Conservation (phyloP, 352 stramenopile species). For the Phytopythium mirpurense region DNA sequence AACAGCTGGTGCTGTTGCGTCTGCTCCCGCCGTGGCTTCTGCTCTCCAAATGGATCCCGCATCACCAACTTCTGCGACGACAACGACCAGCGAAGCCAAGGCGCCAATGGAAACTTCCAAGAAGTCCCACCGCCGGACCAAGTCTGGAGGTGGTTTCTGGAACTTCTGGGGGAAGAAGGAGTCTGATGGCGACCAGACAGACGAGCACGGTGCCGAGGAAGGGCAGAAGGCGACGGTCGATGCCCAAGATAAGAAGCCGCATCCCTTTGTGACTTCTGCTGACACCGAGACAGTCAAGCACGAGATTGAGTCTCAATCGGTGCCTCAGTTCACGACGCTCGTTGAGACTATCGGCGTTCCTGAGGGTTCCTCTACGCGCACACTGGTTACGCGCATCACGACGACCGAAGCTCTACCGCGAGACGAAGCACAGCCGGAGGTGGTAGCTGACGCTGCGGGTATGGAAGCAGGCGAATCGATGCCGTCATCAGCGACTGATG, state of each 20-base stretch:
- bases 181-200: background rate
- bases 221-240: background rate
- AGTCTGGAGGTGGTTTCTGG: constrained; percentile 16
- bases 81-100: background rate
- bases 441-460: too few relatives aligned
- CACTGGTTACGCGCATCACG: background rate
- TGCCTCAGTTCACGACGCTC: too few relatives aligned
- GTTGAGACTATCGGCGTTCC: too few relatives aligned
- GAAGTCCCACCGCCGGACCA: constrained; percentile 10
- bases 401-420: background rate
- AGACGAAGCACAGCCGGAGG: background rate
- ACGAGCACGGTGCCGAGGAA: background rate
- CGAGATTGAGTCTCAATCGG: background rate
- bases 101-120: background rate
- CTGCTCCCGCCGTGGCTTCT: background rate
- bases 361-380: background rate
- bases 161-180: constrained; percentile 14
- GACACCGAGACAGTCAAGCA: background rate
- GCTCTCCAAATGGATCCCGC: background rate
- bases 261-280: background rate
- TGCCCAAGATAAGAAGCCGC: background rate
- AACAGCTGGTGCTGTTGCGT: background rate
- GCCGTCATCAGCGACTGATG: too few relatives aligned
- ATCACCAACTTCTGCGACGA: background rate
- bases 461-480: too few relatives aligned